Percentiles rank a stretch among this genome's conserved stretches.
Conservation (phyloP, 2,329 filamentous ascomycete species). For the Diplodia scrobiculata region DNA sequence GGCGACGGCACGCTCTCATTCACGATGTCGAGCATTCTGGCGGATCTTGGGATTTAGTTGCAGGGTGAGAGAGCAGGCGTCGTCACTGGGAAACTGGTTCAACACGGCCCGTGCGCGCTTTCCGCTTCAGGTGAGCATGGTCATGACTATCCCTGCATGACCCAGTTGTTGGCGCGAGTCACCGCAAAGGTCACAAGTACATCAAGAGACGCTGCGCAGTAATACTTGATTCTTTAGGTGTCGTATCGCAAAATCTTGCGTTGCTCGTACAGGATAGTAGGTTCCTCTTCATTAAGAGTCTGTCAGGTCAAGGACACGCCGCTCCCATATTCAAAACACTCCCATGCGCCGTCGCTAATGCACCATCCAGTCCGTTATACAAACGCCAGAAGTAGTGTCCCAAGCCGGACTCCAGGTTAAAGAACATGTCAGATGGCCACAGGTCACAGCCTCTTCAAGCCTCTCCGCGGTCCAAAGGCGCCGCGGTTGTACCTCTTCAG, state of each 20-base stretch:
- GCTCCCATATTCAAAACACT: background rate
- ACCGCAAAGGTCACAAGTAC: background rate
- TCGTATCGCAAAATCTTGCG: background rate
- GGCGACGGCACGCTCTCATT: slow-evolving; percentile 46
- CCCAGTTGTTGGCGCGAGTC: background rate
- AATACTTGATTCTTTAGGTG: background rate
- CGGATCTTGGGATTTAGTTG: background rate
- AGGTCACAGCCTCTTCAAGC: slow-evolving; percentile 40
- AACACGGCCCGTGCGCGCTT: slow-evolving; percentile 9
- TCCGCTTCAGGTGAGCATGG: background rate
- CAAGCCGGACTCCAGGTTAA: background rate
- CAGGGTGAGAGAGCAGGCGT: background rate
- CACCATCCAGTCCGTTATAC: slow-evolving; percentile 5
- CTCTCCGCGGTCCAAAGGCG: slow-evolving; percentile 43
- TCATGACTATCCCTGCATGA: background rate
- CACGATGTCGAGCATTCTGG: slow-evolving; percentile 42
- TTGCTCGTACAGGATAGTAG: background rate
- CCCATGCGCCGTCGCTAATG: slow-evolving; percentile 27
- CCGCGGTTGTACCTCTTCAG: slow-evolving; percentile 43
- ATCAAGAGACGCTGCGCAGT: background rate
- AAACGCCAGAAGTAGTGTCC: slow-evolving; percentile 1
- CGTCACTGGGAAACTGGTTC: background rate
- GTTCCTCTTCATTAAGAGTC: background rate
- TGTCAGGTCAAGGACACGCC: background rate
- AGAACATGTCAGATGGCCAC: background rate